A percentile compares a stretch with the other conserved stretches of the same genome.
Evolutionary conservation across 352 stramenopile genomes (phyloP).

Genomic region (Phytophthora uliginosa): DNA sequence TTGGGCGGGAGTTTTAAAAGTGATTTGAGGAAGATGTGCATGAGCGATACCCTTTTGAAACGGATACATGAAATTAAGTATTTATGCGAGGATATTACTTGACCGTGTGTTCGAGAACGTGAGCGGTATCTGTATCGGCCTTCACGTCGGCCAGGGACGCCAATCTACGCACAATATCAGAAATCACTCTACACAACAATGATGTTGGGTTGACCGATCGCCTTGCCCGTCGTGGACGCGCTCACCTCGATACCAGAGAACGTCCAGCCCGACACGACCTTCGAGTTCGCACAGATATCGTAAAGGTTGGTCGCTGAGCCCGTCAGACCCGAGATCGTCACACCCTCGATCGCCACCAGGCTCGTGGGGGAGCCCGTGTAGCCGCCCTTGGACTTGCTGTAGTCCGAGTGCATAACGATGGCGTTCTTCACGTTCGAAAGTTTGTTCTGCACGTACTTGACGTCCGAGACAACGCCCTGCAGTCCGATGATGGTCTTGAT

Average conservation of each 20-base stretch:
- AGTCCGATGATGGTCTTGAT: slow-evolving; percentile 30
- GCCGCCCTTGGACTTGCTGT: slow-evolving; percentile 27
- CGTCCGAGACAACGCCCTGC: slow-evolving; percentile 28
- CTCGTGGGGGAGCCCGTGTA: slow-evolving; percentile 34
- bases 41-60: no score
- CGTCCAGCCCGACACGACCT: slow-evolving; percentile 28
- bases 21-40: no score
- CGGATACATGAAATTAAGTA: no score
- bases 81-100: no score
- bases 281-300: slow-evolving; percentile 32
- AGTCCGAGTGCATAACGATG: slow-evolving; percentile 23
- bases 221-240: slow-evolving; percentile 2
- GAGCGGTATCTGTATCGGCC: background rate
- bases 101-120: no score
- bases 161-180: background rate
- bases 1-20: no score
- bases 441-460: slow-evolving; percentile 31
- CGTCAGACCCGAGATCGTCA: slow-evolving; percentile 23
- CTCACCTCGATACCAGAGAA: slow-evolving; percentile 19
- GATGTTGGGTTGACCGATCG: slow-evolving; percentile 13
- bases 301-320: slow-evolving; percentile 35
- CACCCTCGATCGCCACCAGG: slow-evolving; percentile 12
- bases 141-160: background rate
- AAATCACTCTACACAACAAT: slow-evolving; percentile 4
- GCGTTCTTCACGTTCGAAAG: slow-evolving; percentile 28